phyloP scores from a whole-genome alignment of 2,329 filamentous ascomycete species.

The Fusarium lateritium region DNA sequence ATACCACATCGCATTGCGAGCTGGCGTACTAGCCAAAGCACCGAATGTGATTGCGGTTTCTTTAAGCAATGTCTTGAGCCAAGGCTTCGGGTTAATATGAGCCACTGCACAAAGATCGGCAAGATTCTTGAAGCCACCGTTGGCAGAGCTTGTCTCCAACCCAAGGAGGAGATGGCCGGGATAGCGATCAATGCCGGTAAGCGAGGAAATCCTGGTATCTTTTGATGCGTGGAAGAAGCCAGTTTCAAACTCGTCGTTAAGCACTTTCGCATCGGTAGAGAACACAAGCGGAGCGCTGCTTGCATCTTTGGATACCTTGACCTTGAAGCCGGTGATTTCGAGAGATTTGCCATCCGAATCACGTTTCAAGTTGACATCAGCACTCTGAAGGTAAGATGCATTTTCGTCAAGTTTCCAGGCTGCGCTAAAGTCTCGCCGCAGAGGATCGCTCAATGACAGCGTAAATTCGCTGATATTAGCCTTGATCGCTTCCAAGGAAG shows the following conservation, averaged over 20 bases:
- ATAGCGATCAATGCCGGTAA: background rate
- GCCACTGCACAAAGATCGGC: background rate
- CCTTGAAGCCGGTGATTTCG: fast-evolving
- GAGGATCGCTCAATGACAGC: fast-evolving
- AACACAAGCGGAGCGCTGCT: background rate
- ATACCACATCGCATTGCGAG: background rate
- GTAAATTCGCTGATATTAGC: fast-evolving
- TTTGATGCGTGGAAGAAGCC: fast-evolving
- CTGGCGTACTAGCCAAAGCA: background rate
- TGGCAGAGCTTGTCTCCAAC: fast-evolving
- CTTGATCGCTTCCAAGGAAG: background rate
- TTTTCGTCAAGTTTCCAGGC: background rate
- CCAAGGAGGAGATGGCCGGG: fast-evolving
- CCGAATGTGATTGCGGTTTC: fast-evolving
- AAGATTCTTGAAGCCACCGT: fast-evolving
- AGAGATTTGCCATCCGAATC: background rate
- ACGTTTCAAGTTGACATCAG: background rate
- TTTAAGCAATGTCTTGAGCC: background rate
- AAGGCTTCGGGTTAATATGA: fast-evolving
- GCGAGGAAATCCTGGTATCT: fast-evolving
- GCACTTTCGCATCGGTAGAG: background rate
- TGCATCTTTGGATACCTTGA: background rate
- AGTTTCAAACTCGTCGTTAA: background rate
- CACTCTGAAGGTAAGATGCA: background rate
- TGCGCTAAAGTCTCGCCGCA: background rate